These are phyloP conservation scores for Naganishia antarctica DNA, from an alignment of 768 basidiomycete species.

Conservation along the genomic window DNA sequence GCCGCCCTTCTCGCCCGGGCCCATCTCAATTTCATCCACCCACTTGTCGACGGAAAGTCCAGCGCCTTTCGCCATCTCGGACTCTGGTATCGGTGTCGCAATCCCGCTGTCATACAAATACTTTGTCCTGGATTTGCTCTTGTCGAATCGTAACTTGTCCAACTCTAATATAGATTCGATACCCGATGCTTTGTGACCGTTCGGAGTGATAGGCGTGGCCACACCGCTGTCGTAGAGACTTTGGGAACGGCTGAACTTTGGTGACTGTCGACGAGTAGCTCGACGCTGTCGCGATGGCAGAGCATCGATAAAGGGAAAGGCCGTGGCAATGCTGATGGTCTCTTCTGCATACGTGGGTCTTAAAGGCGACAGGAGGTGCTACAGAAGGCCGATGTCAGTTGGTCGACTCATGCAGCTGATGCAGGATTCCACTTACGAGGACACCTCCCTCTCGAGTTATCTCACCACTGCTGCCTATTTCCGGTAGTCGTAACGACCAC, in stretches of 20 bases:
- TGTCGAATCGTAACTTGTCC: slow-evolving; percentile 18
- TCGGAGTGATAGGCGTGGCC: slow-evolving; percentile 14
- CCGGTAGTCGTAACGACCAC: slow-evolving; percentile 41
- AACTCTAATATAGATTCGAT: slow-evolving; percentile 9
- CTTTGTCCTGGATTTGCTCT: slow-evolving; percentile 33
- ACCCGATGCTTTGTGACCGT: slow-evolving; percentile 6
- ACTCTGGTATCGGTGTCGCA: slow-evolving; percentile 25
- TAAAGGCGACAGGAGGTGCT: slow-evolving; percentile 48
- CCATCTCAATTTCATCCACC: slow-evolving; percentile 31
- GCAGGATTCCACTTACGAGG: slow-evolving; percentile 37
- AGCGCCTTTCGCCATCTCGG: slow-evolving; percentile 14
- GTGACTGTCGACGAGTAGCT: background rate
- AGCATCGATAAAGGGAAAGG: slow-evolving; percentile 36
- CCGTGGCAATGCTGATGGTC: slow-evolving; percentile 42
- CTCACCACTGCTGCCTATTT: slow-evolving; percentile 25
- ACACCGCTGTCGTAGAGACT: slow-evolving; percentile 1
- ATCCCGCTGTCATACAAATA: slow-evolving; percentile 30
- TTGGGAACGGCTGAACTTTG: slow-evolving; percentile 6
- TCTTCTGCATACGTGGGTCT: slow-evolving; percentile 48
- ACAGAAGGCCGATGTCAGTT: background rate
- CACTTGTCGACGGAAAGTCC: slow-evolving; percentile 17
- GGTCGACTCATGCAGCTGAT: too few relatives aligned
- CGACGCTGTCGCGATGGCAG: slow-evolving; percentile 12
- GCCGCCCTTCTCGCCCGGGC: slow-evolving; percentile 27
- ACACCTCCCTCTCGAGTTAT: slow-evolving; percentile 40